These are phyloP conservation scores for Neospora caninum DNA, from an alignment of 169 alveolate species.

Conservation along the genomic window DNA sequence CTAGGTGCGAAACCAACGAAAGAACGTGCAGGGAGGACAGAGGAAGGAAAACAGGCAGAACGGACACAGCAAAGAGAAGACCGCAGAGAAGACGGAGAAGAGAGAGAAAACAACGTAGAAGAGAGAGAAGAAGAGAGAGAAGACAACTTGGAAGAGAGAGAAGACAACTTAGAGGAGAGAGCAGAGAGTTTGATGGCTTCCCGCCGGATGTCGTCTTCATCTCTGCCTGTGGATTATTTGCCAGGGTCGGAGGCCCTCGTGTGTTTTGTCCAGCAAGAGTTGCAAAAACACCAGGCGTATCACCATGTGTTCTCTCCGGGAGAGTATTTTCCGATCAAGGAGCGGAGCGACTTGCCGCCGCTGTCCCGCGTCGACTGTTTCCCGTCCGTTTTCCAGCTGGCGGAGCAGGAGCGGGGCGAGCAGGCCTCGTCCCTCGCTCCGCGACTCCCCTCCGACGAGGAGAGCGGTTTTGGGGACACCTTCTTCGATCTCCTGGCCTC, in stretches of 20 bases:
- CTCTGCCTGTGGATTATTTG: neutral
- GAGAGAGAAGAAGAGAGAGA: too few species aligned
- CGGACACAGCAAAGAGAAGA: too few species aligned
- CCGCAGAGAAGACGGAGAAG: neutral
- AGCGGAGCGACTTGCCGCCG: conserved; percentile 8
- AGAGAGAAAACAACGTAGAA: too few species aligned
- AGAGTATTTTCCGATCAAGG: neutral
- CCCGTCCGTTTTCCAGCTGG: conserved; percentile 2
- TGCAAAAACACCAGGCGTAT: neutral
- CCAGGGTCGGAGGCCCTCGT: conserved; percentile 21
- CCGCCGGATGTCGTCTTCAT: neutral
- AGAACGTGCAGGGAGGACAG: too few species aligned
- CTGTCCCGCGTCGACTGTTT: conserved; percentile 31
- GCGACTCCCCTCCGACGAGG: neutral
- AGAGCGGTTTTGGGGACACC: neutral
- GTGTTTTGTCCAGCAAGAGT: conserved; percentile 25
- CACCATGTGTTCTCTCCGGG: conserved; percentile 9
- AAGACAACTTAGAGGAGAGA: neutral
- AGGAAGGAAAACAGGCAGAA: too few species aligned
- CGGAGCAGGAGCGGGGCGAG: conserved; percentile 36
- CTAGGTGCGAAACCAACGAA: too few species aligned
- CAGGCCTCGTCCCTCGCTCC: neutral
- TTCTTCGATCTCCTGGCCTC: neutral
- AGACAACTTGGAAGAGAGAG: neutral
- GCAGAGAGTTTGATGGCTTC: neutral